Base-by-base conservation (phyloP, 208 protist genomes). In the Trypanosoma scelopori region DNA sequence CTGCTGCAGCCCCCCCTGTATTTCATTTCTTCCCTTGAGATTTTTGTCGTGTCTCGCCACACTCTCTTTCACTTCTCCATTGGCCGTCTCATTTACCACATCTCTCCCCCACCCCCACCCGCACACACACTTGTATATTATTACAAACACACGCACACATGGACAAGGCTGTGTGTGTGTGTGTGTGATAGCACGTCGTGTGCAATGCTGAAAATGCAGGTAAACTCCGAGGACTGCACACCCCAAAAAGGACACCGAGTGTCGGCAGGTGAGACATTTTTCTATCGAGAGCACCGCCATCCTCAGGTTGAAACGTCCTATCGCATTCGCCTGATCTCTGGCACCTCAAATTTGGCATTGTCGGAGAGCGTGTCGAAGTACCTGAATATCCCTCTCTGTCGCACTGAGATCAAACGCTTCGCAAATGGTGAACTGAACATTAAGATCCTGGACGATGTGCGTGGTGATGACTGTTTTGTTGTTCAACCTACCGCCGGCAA, bases 391-490 rank as follows among this genome's bases (percentile, higher is more conserved):
- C 71, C 91, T 37, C 77, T 88, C 53, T 91, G 84, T 71, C 73
- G 74, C 18, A 92, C 84, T 1, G 83, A 95, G 27, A 86, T 95
- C 46, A 92, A 92, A 49, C 74, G 81, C 16, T 97, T 97, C 59
- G 91, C 91, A n/a, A 96, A 97, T 70, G 90, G 87, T 6, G 88
- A 97, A 74, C 79, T 98, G 46, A 82, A 84, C 59, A 94, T 97
- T 61, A 95, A 97, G 47, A 82, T 98, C n/a, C 72, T 95, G 9
- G 94, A 98, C 56, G 96, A 94, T 70, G 93, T 98, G 28, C 88
- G 97, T 59, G 97, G 95, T 30, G 86, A 92, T 59, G 97, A 99
- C 80, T 92, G 97, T 62, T 99, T 97, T 72, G 97, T 98, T 52
- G 93, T 99, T 47, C 95, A 98, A 79, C 81, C 93, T 25, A 98